These are phyloP conservation scores for Dioscorea zingiberensis DNA, from an alignment of 106 monocot genomes.

Conservation along the genomic window DNA sequence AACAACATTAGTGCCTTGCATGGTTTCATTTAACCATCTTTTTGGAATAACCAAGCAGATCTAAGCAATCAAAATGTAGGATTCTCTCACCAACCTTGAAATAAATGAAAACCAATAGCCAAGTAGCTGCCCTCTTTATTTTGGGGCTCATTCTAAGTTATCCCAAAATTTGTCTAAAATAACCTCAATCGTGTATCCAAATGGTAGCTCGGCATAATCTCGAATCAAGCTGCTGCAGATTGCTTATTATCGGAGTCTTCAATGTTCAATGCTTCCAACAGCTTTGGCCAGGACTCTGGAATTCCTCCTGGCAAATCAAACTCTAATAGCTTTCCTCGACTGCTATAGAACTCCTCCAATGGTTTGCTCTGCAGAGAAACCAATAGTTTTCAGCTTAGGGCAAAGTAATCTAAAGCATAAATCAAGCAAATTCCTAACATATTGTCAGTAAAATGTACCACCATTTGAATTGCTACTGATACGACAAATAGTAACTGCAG, in stretches of 20 bases:
- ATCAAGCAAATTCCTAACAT: no score
- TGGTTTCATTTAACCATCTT: neutral
- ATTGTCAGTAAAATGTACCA: no score
- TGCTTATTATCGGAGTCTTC: slow-evolving; percentile 41
- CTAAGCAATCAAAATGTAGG: neutral
- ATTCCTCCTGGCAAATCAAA: slow-evolving; percentile 65
- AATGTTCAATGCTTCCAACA: slow-evolving; percentile 44
- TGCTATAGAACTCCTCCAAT: slow-evolving; percentile 57
- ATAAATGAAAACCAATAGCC: neutral
- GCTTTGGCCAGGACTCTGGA: slow-evolving; percentile 64
- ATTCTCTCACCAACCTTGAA: neutral
- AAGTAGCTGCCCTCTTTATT: neutral
- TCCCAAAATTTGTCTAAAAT: neutral
- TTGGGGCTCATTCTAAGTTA: neutral
- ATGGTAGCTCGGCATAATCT: neutral
- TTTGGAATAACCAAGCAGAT: neutral
- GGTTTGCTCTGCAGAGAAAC: slow-evolving; percentile 39
- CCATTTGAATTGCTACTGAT: no score
- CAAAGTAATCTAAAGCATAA: no score
- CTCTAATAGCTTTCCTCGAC: slow-evolving; percentile 41
- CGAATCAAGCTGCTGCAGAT: slow-evolving; percentile 39
- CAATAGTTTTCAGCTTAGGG: neutral
- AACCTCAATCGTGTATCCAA: neutral
- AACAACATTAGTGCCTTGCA: no score
- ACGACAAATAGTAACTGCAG: no score